phyloP scores from a whole-genome alignment of 2,329 filamentous ascomycete species.

The Aspergillus sp. region DNA sequence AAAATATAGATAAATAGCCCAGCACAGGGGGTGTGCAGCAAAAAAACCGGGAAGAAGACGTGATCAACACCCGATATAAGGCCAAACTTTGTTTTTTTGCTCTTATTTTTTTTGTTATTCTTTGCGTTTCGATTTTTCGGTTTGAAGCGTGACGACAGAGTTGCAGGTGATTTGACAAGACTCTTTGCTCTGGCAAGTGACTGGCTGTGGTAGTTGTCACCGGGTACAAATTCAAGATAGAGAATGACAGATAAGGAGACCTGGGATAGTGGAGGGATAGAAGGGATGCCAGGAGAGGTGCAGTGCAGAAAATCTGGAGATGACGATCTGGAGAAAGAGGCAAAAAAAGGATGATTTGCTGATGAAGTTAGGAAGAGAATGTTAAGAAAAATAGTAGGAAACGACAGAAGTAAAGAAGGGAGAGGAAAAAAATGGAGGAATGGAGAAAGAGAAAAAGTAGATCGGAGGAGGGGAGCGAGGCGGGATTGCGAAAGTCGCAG shows the following conservation, averaged over 20 bases:
- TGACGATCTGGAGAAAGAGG: conserved; percentile 20
- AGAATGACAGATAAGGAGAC: conserved; percentile 20
- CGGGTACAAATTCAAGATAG: conserved; percentile 1
- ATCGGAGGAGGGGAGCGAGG: conserved; percentile 20
- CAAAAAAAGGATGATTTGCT: no score
- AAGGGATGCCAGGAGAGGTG: conserved; percentile 7
- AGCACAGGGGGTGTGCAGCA: background rate
- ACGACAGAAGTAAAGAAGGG: conserved; percentile 17
- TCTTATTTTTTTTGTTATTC: no score
- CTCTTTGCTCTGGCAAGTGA: no score
- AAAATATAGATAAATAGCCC: background rate
- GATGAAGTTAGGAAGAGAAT: conserved; percentile 1
- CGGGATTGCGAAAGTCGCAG: conserved; percentile 5
- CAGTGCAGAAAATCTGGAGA: conserved; percentile 19
- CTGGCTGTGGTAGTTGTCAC: no score
- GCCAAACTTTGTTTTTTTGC: background rate
- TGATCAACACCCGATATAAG: background rate
- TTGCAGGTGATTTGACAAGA: no score
- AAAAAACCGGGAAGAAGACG: background rate
- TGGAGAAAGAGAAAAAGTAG: conserved; percentile 19
- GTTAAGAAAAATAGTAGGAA: background rate
- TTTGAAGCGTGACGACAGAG: no score
- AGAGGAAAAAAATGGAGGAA: conserved; percentile 4
- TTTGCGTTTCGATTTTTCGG: no score
- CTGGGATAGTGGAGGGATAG: conserved; percentile 18